phyloP scores from a whole-genome alignment of 371 early-diverging fungal species.

The Massospora cicadina region DNA sequence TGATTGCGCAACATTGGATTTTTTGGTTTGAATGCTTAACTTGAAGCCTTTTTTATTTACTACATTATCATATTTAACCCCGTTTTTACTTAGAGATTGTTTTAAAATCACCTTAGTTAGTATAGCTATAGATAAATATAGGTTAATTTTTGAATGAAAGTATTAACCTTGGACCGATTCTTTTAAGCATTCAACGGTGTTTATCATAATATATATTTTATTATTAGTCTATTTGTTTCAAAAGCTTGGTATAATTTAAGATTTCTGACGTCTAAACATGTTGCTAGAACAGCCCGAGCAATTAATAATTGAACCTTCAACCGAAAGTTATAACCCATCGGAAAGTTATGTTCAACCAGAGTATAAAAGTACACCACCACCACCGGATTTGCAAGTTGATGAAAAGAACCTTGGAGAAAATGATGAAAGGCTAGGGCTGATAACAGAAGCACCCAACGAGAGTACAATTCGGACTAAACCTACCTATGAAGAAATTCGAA shows the following conservation, averaged over 20 bases:
- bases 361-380: background rate
- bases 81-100: too few relatives aligned
- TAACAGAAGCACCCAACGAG: background rate
- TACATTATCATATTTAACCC: too few relatives aligned
- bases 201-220: background rate
- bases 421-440: background rate
- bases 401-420: background rate
- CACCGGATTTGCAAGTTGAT: background rate
- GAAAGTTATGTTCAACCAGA: background rate
- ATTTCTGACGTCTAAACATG: too few relatives aligned
- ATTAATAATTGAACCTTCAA: background rate
- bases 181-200: background rate
- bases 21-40: too few relatives aligned
- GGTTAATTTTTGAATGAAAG: too few relatives aligned
- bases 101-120: too few relatives aligned
- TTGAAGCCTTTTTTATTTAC: too few relatives aligned
- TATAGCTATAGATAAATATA: too few relatives aligned
- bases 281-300: background rate
- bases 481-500: background rate
- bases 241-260: too few relatives aligned
- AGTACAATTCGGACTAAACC: background rate
- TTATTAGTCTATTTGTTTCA: background rate
- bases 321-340: background rate
- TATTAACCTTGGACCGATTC: too few relatives aligned
- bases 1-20: too few relatives aligned